Evolutionary conservation across 2,329 filamentous ascomycete genomes (phyloP).

Genomic region (Aspergillus ochraceoroseus): DNA sequence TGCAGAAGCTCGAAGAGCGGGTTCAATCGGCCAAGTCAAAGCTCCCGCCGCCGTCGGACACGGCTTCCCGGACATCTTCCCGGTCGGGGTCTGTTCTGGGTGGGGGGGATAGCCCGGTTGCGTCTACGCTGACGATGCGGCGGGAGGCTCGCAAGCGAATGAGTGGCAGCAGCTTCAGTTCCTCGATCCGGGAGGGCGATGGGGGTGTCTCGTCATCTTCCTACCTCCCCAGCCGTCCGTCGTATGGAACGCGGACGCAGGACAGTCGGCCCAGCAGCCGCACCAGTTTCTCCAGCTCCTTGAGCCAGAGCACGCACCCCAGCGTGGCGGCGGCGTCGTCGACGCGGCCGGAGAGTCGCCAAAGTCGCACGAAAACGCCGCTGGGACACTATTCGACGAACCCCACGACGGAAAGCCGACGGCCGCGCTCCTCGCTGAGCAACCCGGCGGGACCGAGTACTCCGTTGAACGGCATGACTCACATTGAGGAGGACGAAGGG

Average conservation of each 20-base stretch:
- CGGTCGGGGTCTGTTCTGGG: constrained; percentile 52
- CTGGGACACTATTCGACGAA: constrained; percentile 52
- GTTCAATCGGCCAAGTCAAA: constrained; percentile 90
- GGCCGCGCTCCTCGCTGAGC: constrained; percentile 67
- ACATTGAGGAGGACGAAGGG: constrained; percentile 50
- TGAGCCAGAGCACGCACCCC: constrained; percentile 39
- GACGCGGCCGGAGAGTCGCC: constrained; percentile 60
- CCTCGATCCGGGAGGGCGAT: constrained; percentile 37
- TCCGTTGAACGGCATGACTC: constrained; percentile 53
- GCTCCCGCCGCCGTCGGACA: constrained; percentile 72
- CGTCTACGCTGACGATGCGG: constrained; percentile 55
- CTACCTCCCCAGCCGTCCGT: constrained; percentile 41
- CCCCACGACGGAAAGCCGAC: constrained; percentile 48
- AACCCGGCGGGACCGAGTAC: constrained; percentile 54
- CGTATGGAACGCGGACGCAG: constrained; percentile 45
- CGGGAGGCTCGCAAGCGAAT: constrained; percentile 39
- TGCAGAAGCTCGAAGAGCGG: constrained; percentile 91
- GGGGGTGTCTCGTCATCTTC: constrained; percentile 35
- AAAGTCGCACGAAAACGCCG: constrained; percentile 61
- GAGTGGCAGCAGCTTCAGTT: constrained; percentile 42
- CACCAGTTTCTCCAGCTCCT: constrained; percentile 54
- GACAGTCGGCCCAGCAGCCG: constrained; percentile 69
- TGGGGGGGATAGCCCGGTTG: constrained; percentile 48
- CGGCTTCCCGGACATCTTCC: constrained; percentile 76
- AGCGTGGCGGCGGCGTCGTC: constrained; percentile 35